A percentile compares a stretch with the other conserved stretches of the same genome.
phyloP scores from a whole-genome alignment of 225 moss, liverwort and hornwort genomes.

The Neckera pumila region DNA sequence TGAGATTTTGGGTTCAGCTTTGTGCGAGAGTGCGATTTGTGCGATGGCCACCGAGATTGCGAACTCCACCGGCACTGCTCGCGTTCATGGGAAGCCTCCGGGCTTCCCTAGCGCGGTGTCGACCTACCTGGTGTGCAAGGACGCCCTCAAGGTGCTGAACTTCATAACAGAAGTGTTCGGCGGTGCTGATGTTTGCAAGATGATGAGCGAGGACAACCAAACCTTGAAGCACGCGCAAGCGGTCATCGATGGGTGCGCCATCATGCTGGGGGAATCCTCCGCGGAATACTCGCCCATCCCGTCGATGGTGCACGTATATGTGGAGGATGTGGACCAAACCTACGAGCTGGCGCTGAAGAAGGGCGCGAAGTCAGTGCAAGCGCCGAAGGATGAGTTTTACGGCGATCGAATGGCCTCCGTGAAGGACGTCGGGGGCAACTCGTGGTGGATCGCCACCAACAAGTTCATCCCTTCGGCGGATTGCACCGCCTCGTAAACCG shows the following conservation, averaged over 20 bases:
- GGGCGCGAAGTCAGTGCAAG: background rate
- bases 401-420: constrained; percentile 6
- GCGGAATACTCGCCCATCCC: background rate
- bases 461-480: background rate
- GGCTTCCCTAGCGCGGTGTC: background rate
- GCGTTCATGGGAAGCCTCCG: background rate
- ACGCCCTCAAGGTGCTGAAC: background rate
- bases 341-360: constrained; percentile 1
- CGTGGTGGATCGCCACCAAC: constrained; percentile 26
- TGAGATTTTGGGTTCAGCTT: background rate
- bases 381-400: constrained; percentile 6
- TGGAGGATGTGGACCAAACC: constrained; percentile 5
- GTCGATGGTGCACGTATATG: constrained; percentile 4
- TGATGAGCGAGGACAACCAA: background rate
- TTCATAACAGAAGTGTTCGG: constrained; percentile 2
- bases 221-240: background rate
- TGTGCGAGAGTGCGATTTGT: background rate
- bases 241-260: background rate
- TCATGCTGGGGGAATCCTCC: background rate
- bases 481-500: background rate
- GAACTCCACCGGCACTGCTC: background rate
- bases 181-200: background rate
- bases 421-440: constrained; percentile 4
- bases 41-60: background rate
- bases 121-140: background rate